Percentiles rank a stretch among this genome's conserved stretches.
Conservation (phyloP, 2,329 filamentous ascomycete genomes). For the Penicillium sp. region DNA sequence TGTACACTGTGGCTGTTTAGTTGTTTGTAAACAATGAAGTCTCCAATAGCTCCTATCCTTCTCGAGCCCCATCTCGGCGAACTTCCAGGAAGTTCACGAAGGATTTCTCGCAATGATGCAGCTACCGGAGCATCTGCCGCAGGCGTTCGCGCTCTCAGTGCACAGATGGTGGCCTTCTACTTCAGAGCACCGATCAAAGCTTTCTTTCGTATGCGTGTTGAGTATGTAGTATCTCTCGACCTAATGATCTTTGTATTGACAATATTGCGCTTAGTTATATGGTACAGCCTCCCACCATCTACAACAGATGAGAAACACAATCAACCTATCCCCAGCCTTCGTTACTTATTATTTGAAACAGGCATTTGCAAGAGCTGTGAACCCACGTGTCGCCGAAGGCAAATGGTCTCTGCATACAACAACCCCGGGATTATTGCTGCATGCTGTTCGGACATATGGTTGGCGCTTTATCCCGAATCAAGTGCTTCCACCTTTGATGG, state of each 20-base stretch:
- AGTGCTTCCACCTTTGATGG: slow-evolving; percentile 54
- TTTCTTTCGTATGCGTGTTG: slow-evolving; percentile 82
- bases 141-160: slow-evolving; percentile 70
- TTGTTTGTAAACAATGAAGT: background rate
- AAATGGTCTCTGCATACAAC: slow-evolving; percentile 54
- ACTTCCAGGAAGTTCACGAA: slow-evolving; percentile 20
- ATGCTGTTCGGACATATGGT: slow-evolving; percentile 53
- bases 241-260: slow-evolving; percentile 8
- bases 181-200: slow-evolving; percentile 85
- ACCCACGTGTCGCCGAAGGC: slow-evolving; percentile 41
- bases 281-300: slow-evolving; percentile 30
- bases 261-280: slow-evolving; percentile 39
- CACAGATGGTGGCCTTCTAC: slow-evolving; percentile 79
- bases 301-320: background rate
- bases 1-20: background rate
- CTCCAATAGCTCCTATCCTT: slow-evolving; percentile 13
- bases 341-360: slow-evolving; percentile 20
- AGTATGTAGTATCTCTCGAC: slow-evolving; percentile 50
- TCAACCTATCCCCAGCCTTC: slow-evolving; percentile 8
- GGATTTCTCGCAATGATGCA: slow-evolving; percentile 50
- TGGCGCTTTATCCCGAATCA: slow-evolving; percentile 59
- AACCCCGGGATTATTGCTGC: slow-evolving; percentile 52
- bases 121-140: slow-evolving; percentile 73
- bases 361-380: slow-evolving; percentile 57
- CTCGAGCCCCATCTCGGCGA: slow-evolving; percentile 15